These are phyloP conservation scores for Penicillium hordei DNA, from an alignment of 2,329 filamentous ascomycete species.

Conservation along the genomic window DNA sequence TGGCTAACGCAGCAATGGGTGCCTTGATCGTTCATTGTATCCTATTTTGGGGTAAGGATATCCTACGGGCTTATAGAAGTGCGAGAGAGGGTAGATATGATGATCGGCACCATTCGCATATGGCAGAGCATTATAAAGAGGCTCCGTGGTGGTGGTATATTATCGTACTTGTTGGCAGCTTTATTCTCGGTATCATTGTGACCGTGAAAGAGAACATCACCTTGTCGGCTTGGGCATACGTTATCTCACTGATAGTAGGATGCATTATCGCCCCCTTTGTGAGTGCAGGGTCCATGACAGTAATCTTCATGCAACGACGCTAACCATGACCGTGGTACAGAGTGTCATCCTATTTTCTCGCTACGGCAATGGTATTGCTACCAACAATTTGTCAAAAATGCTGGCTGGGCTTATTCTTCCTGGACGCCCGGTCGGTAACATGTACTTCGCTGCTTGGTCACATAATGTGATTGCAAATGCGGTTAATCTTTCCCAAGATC, in stretches of 20 bases:
- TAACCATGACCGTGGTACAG: constrained; percentile 29
- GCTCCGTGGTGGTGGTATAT: constrained; percentile 41
- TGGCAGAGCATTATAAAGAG: constrained; percentile 56
- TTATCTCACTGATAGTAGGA: constrained; percentile 34
- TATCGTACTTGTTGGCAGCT: constrained; percentile 29
- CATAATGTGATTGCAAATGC: constrained; percentile 56
- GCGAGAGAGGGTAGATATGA: constrained; percentile 46
- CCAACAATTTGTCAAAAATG: constrained; percentile 61
- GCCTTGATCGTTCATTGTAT: constrained; percentile 54
- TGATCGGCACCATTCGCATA: constrained; percentile 55
- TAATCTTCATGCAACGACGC: background rate
- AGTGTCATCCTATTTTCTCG: constrained; percentile 55
- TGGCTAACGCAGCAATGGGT: constrained; percentile 60
- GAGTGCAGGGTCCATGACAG: constrained; percentile 6
- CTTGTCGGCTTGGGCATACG: constrained; percentile 35
- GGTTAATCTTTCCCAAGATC: constrained; percentile 53
- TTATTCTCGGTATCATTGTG: constrained; percentile 30
- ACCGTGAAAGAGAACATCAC: constrained; percentile 34
- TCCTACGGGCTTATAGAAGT: constrained; percentile 50
- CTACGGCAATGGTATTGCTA: constrained; percentile 59
- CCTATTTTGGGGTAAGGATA: constrained; percentile 58
- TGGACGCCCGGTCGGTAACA: constrained; percentile 54
- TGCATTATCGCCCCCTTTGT: constrained; percentile 24
- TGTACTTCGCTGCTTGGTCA: constrained; percentile 61
- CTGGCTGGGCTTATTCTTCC: constrained; percentile 54